Base-by-base conservation (phyloP, 1,284 basidiomycete species). In the Ustilago sp. region DNA sequence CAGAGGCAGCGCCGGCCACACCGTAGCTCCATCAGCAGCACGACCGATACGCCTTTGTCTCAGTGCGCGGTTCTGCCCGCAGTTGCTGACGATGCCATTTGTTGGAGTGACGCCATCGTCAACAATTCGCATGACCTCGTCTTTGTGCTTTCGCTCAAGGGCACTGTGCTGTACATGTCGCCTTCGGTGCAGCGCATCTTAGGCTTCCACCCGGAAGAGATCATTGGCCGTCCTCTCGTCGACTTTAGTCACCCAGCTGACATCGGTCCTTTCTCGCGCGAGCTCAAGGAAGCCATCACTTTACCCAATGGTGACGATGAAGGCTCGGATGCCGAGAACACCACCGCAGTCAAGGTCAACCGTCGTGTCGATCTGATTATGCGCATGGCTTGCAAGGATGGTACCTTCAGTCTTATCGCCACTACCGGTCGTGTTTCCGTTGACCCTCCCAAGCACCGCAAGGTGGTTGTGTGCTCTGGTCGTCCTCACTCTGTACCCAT, bases 131-230 rank as follows among this genome's bases (percentile, higher is more conserved):
- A 77, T 56, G 75, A 77, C 48, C 70, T 77, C n/a, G 70, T 77
- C 34, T 92, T 93, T 84, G 94, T 97, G 34, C 89, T 98, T 35
- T 95, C 93, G 4, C 90, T 77, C 58, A 77, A 97, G 82, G 95
- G 95, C 28, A 90, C 90, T 13, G 94, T 98, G 86, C 90, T 95
- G 53, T 98, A 97, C 85, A 93, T 94, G 65, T 93, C 94, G 0
- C 94, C 79, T 0, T 82, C 80, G 0, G 77, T 80, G 8, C 68
- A 82, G 55, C 72, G 77, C 15, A 70, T 84, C 17, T 77, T 83
- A 4, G 83, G 82, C 41, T 83, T 74, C 60, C 71, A 71, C 11
- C 71, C 94, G 1, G 89, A 91, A 51, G 94, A 96, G 74, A 90
- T 98, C 63, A 88, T 94, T 35, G 93, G 93, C 90, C 90, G 84